Conservation (phyloP, 148 eudicot species). For the Drosera capensis region DNA sequence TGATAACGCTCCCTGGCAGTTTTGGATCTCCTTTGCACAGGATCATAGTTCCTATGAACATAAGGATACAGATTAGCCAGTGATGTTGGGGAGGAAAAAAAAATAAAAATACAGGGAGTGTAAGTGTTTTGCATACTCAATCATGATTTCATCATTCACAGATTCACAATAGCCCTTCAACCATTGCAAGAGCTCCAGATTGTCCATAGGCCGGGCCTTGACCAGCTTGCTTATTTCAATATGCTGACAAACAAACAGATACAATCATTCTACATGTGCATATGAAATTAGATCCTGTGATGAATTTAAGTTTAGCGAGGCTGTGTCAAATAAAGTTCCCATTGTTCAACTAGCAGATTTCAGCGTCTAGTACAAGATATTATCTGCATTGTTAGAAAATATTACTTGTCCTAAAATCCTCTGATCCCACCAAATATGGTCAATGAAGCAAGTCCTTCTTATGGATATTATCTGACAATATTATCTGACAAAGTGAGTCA, state of each 20-base stretch:
- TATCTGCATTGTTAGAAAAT: no score
- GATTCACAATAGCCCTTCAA: constrained; percentile 90
- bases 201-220: constrained; percentile 85
- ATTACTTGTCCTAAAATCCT: no score
- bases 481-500: background rate
- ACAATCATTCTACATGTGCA: background rate
- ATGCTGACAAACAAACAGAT: constrained; percentile 32
- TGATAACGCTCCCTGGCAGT: constrained; percentile 42
- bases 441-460: background rate
- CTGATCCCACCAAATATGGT: background rate
- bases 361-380: no score
- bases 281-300: no score
- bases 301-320: no score
- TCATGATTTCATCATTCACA: constrained; percentile 73
- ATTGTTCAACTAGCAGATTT: no score
- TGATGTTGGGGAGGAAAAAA: background rate
- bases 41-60: constrained; percentile 60
- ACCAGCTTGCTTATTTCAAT: constrained; percentile 76
- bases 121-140: constrained; percentile 32
- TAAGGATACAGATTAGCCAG: background rate
- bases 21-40: constrained; percentile 70
- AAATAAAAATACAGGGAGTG: background rate
- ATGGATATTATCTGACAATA: background rate
- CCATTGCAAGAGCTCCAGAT: constrained; percentile 95
- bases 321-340: no score